These are phyloP conservation scores for Russula dissimulans DNA, from an alignment of 768 basidiomycete genomes.

Conservation along the genomic window DNA sequence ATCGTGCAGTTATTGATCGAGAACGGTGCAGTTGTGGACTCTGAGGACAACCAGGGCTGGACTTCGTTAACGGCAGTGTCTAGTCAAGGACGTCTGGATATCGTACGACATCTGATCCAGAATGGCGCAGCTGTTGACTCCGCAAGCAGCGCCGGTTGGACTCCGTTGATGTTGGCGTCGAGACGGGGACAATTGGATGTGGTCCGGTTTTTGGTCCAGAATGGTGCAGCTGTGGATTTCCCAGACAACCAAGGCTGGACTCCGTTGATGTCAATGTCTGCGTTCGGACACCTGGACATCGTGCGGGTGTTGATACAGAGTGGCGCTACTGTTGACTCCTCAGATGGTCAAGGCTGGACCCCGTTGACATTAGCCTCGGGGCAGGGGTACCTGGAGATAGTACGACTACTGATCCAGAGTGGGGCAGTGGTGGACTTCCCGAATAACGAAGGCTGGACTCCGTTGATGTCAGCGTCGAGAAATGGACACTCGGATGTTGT, in stretches of 20 bases:
- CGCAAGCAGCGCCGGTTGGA: background rate
- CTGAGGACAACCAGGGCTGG: too few species aligned
- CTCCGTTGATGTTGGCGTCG: background rate
- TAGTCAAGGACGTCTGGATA: background rate
- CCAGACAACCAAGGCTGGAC: background rate
- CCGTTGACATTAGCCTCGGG: background rate
- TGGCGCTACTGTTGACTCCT: background rate
- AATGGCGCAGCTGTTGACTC: background rate
- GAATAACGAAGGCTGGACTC: too few species aligned
- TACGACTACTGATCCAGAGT: background rate
- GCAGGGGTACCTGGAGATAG: background rate
- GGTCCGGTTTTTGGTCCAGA: background rate
- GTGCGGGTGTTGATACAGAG: background rate
- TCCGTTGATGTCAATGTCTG: background rate
- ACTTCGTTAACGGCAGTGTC: background rate
- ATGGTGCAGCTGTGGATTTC: background rate
- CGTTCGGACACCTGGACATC: background rate
- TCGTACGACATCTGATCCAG: background rate
- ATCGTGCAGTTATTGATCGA: too few species aligned
- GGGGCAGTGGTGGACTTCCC: background rate
- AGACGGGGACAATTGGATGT: background rate
- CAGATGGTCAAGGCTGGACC: background rate
- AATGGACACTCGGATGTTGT: too few species aligned
- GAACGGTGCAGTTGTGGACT: too few species aligned
- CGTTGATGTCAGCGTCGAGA: too few species aligned